A percentile compares a stretch with the other conserved stretches of the same genome.
phyloP scores from a whole-genome alignment of 441 rosid genomes.

The Populus hybrid region DNA sequence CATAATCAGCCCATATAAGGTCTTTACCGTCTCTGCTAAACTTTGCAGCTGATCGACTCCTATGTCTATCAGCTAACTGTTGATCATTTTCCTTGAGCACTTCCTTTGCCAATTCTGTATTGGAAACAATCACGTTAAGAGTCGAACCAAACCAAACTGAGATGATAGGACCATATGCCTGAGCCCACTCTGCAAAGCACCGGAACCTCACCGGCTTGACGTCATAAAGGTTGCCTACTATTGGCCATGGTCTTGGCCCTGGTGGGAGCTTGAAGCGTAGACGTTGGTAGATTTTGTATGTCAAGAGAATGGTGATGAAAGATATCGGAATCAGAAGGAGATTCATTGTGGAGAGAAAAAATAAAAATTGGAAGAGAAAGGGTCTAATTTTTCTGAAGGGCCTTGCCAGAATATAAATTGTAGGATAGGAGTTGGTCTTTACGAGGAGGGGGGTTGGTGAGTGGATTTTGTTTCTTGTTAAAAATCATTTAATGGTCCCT shows the following conservation, averaged over 20 bases:
- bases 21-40: constrained; percentile 85
- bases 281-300: constrained; percentile 26
- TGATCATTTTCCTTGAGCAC: constrained; percentile 85
- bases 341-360: too few species aligned
- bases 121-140: constrained; percentile 77
- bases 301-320: too few species aligned
- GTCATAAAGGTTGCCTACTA: constrained; percentile 91
- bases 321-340: too few species aligned
- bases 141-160: constrained; percentile 98
- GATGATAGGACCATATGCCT: constrained; percentile 69
- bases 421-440: neutral
- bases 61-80: constrained; percentile 73
- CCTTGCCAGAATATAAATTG: too few species aligned
- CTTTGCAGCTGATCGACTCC: constrained; percentile 72
- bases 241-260: constrained; percentile 76
- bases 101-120: constrained; percentile 68
- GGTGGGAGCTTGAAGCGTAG: constrained; percentile 83
- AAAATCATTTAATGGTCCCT: too few species aligned
- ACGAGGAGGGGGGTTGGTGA: too few species aligned
- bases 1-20: constrained; percentile 96
- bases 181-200: constrained; percentile 85
- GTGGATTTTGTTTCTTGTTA: too few species aligned
- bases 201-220: constrained; percentile 87
- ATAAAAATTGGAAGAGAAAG: too few species aligned
- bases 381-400: too few species aligned